Conservation (phyloP, 1,284 basidiomycete species). For the Cutaneotrichosporon mucoides region DNA sequence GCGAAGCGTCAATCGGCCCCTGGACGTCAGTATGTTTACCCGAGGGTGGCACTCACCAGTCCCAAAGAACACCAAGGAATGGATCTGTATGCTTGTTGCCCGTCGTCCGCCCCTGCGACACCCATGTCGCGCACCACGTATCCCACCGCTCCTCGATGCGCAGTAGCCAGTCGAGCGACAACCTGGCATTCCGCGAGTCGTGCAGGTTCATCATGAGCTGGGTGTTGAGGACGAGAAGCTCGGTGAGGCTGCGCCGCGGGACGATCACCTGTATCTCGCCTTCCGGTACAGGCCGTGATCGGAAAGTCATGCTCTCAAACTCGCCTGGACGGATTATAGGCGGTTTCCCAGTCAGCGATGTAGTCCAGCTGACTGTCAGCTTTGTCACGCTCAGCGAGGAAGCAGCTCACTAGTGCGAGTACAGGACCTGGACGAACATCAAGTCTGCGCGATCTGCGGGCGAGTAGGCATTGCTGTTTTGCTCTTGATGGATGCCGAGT, state of each 20-base stretch:
- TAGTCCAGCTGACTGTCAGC: conserved; percentile 14
- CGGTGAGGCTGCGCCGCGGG: conserved; percentile 12
- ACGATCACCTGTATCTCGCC: conserved; percentile 9
- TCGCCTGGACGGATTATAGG: conserved; percentile 19
- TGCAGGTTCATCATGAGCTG: conserved; percentile 17
- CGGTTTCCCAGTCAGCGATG: conserved; percentile 3
- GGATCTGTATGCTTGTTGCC: conserved; percentile 13
- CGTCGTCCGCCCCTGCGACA: conserved; percentile 12
- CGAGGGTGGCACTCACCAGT: conserved; percentile 9
- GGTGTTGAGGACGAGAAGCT: conserved; percentile 21
- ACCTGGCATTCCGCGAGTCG: conserved; percentile 10
- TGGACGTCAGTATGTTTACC: background rate
- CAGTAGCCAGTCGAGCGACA: conserved; percentile 19
- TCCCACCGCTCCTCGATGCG: conserved; percentile 16
- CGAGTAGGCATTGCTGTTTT: conserved; percentile 8
- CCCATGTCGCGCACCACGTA: conserved; percentile 13
- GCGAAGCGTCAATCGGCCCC: conserved; percentile 18
- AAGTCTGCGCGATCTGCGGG: conserved; percentile 18
- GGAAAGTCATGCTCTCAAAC: conserved; percentile 18
- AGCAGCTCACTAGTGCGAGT: conserved; percentile 16
- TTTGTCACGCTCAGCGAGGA: too few species aligned
- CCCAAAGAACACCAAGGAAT: conserved; percentile 16
- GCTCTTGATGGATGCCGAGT: conserved; percentile 18
- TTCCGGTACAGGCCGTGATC: conserved; percentile 10
- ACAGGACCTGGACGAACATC: conserved; percentile 18